Base-by-base conservation (phyloP, 2,329 filamentous ascomycete species). In the Geosmithia putterillii region DNA sequence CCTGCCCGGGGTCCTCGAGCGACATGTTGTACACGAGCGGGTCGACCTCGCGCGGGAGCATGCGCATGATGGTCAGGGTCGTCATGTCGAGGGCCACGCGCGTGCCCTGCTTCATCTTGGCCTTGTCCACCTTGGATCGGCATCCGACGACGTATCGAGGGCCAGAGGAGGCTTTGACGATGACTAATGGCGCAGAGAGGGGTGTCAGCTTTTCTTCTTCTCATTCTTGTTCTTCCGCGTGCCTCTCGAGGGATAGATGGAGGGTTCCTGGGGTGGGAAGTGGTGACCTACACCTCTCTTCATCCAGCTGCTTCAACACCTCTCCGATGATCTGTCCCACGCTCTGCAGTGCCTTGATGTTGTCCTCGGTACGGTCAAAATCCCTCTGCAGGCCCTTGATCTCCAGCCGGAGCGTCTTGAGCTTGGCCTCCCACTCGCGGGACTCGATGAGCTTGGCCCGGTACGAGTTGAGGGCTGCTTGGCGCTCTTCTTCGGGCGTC, bases 21-120 rank as follows among this genome's bases (percentile, higher is more conserved):
- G 92, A 98, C 92, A 98, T 98, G 73, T 98, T 98, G 77, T 98
- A 98, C 53, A 98, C 92, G 52, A 98, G 74, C 18, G 92, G 92
- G 60, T 98, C 92, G 60, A 98, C 94, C 71, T 98, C 92, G 63
- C 92, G 84, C 47, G 92, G 94, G 40, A 98, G 75, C 92, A 98
- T 98, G 58, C 92, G 86, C 92, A 98, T 98, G 66, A 98, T 98
- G 47, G 92, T 98, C 53, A 98, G 83, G 18, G 92, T 98, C 42
- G 92, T 98, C 92, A 98, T 98, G 59, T 98, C 92, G 47, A 98
- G 81, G 28, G 92, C 90, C 44, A 98, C 92, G 58, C 92, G 86
- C 22, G 90, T 95, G 56, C 94, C 94, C 67, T 98, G 92, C 76
- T 96, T 98, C 61, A 98, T 71, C 73, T 95, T 96, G 49, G 74